phyloP scores from a whole-genome alignment of 148 eudicot species.

The Diospyros lotus region DNA sequence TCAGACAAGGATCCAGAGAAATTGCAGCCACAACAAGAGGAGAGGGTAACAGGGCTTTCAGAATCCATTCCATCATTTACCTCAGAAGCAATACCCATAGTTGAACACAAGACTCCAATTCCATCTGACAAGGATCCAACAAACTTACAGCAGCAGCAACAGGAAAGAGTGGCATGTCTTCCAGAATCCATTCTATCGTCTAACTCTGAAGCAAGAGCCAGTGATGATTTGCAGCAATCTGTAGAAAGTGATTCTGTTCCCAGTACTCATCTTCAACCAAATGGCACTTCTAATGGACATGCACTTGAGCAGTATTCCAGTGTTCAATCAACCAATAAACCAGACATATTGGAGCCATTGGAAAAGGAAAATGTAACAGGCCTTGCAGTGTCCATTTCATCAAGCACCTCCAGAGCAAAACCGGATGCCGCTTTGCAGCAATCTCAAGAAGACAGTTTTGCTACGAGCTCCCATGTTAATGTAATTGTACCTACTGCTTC shows the following conservation, averaged over 20 bases:
- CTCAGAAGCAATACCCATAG: no score
- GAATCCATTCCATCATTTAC: neutral
- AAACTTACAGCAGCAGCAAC: no score
- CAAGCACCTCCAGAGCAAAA: conserved; percentile 17
- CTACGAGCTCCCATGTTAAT: neutral
- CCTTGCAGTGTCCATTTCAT: conserved; percentile 1
- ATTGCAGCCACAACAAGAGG: conserved; percentile 2
- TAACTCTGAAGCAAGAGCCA: no score
- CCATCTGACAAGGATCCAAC: no score
- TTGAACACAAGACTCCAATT: no score
- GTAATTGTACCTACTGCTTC: conserved; percentile 7
- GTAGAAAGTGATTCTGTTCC: no score
- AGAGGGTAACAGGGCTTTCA: neutral
- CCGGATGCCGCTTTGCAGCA: conserved; percentile 1
- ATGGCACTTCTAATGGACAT: neutral
- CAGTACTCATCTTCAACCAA: no score
- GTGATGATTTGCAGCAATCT: no score
- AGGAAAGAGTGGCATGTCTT: no score
- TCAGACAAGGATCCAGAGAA: neutral
- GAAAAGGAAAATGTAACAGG: neutral
- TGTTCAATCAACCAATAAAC: neutral
- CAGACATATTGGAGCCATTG: conserved; percentile 9
- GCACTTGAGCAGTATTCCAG: no score
- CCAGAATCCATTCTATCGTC: no score
- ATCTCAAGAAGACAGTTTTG: conserved; percentile 13